phyloP scores from a whole-genome alignment of 805 yeast genomes.

The Candida broadrunensis region DNA sequence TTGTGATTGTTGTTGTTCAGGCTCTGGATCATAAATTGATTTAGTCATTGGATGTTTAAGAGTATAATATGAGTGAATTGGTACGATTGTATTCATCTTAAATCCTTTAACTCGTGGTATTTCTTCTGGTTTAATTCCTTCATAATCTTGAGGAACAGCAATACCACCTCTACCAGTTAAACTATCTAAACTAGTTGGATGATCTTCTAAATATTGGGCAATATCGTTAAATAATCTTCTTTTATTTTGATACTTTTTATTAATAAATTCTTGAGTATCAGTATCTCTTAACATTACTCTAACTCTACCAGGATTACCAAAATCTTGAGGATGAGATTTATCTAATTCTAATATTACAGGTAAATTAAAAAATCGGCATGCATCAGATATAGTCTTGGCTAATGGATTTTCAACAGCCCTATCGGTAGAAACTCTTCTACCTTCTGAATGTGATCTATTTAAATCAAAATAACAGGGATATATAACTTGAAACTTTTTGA shows the following conservation, averaged over 20 bases:
- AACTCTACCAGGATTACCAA: slow-evolving; percentile 96
- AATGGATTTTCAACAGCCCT: slow-evolving; percentile 82
- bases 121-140: slow-evolving; percentile 51
- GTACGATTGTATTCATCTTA: slow-evolving; percentile 82
- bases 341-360: slow-evolving; percentile 66
- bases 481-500: slow-evolving; percentile 66
- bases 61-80: slow-evolving; percentile 77
- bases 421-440: slow-evolving; percentile 73
- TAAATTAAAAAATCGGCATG: slow-evolving; percentile 43
- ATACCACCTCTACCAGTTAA: slow-evolving; percentile 49
- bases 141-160: slow-evolving; percentile 64
- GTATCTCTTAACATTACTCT: slow-evolving; percentile 60
- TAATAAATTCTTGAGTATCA: slow-evolving; percentile 40
- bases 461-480: slow-evolving; percentile 94
- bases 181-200: slow-evolving; percentile 68
- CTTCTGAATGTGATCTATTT: slow-evolving; percentile 70
- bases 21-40: slow-evolving; percentile 56
- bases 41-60: slow-evolving; percentile 84
- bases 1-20: slow-evolving; percentile 29
- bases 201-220: slow-evolving; percentile 55
- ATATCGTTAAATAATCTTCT: slow-evolving; percentile 62
- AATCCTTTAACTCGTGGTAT: slow-evolving; percentile 83
- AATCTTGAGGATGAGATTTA: slow-evolving; percentile 93
- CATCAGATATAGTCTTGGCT: slow-evolving; percentile 80
- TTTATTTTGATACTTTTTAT: slow-evolving; percentile 42